These are phyloP conservation scores for Neofusicoccum laricinum DNA, from an alignment of 2,329 filamentous ascomycete genomes.

Conservation along the genomic window DNA sequence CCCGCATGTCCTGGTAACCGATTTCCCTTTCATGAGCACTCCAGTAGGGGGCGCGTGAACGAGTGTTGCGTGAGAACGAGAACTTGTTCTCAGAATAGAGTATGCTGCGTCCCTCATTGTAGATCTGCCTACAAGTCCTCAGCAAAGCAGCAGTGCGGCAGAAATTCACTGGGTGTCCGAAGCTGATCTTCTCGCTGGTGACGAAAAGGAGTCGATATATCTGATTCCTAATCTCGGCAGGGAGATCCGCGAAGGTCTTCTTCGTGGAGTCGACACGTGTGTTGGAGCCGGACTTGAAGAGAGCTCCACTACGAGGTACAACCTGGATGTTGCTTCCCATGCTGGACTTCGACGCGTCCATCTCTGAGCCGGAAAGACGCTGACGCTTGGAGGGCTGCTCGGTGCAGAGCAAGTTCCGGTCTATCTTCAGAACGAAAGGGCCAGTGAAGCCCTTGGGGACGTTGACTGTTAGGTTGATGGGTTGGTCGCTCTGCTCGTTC, in stretches of 20 bases:
- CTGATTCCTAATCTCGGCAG: conserved; percentile 46
- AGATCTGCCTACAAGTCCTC: conserved; percentile 44
- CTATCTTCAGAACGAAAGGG: conserved; percentile 43
- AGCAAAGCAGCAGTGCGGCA: conserved; percentile 44
- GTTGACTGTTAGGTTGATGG: conserved; percentile 45
- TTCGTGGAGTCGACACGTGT: neutral
- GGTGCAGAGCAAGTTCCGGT: conserved; percentile 25
- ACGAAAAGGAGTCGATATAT: conserved; percentile 47
- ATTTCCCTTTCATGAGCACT: conserved; percentile 43
- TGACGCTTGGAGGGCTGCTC: neutral
- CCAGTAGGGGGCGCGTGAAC: conserved; percentile 41
- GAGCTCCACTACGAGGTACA: neutral
- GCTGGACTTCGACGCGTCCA: neutral
- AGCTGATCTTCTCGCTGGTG: conserved; percentile 30
- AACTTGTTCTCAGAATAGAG: conserved; percentile 53
- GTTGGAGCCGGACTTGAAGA: neutral
- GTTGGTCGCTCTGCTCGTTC: conserved; percentile 19
- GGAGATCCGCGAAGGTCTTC: conserved; percentile 36
- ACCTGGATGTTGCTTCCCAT: neutral
- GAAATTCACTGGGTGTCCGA: conserved; percentile 37
- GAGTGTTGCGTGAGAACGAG: conserved; percentile 38
- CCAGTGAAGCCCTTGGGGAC: conserved; percentile 45
- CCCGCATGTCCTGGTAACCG: conserved; percentile 45
- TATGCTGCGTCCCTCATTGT: conserved; percentile 45
- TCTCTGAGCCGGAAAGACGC: neutral